Conservation (phyloP, 352 stramenopile species). For the Labyrinthula sp. region DNA sequence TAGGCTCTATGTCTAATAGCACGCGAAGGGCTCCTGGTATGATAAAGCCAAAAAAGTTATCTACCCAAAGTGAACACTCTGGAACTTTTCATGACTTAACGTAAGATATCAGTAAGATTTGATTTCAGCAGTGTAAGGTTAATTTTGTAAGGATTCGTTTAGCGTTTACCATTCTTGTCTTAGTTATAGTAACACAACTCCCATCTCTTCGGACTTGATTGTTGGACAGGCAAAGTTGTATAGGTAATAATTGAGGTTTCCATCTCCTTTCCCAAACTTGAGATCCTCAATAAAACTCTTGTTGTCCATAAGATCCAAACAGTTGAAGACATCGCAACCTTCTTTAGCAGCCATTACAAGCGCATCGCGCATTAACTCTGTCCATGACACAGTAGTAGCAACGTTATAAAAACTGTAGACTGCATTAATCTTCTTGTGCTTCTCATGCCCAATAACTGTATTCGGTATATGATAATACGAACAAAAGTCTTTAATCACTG, state of each 20-base stretch:
- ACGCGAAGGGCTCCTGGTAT: too few relatives aligned
- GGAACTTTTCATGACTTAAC: too few relatives aligned
- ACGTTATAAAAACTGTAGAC: constrained; percentile 99
- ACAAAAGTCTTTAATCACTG: constrained; percentile 79
- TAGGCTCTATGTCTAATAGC: too few relatives aligned
- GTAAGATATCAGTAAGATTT: too few relatives aligned
- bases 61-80: too few relatives aligned
- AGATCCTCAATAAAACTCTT: constrained; percentile 50
- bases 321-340: constrained; percentile 71
- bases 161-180: too few relatives aligned
- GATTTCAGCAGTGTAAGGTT: too few relatives aligned
- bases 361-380: constrained; percentile 56
- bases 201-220: constrained; percentile 57
- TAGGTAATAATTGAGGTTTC: constrained; percentile 75
- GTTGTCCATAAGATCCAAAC: constrained; percentile 75
- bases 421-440: constrained; percentile 81
- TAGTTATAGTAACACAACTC: constrained; percentile 66
- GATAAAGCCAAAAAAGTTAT: too few relatives aligned
- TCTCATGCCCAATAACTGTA: constrained; percentile 73
- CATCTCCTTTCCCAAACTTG: constrained; percentile 71
- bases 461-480: constrained; percentile 93
- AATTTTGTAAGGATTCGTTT: too few relatives aligned
- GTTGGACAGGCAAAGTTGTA: constrained; percentile 69
- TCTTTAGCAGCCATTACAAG: constrained; percentile 53
- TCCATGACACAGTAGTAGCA: constrained; percentile 42